Evolutionary conservation across 75 land plant species (phyloP), one percentile per base, ranked within the genome.

Genomic region (Gnetum montanum): DNA sequence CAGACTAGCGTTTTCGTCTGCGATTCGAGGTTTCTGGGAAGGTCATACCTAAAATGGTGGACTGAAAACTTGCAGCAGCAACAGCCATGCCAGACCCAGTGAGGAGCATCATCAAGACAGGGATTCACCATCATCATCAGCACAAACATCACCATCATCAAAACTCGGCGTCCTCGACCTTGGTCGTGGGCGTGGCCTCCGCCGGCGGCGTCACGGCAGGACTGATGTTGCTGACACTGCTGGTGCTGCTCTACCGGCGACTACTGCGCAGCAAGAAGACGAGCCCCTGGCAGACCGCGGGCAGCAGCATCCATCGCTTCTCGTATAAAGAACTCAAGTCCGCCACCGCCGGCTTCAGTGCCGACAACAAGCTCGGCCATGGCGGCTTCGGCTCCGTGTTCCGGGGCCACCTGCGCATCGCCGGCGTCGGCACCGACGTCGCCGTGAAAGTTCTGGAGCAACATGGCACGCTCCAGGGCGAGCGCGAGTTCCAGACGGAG

Each of bases 401-500:
- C 77, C 65, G 58, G n/a, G 92, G 79, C 26, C 19, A 35, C 6
- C 85, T 84, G 22, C 63, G 44, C 6, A 7, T 59, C 31, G 33
- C 60, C 40, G n/a, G 44, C 6, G n/a, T 13, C 13, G 70, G 70
- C 18, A 26, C 64, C 31, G 44, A 62, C 8, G 44, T 90, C 33
- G 99, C 99, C 22, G 91, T 95, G 15, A 90, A 95, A 69, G 70
- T 70, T 18, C 77, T 95, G 64, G 96, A 90, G 55, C 51, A 80
- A 6, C 78, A 75, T 8, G n/a, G n/a, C n/a, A 83, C 99, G 0
- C 60, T 95, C 35, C 99, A 90, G 55, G 91, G 96, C 12, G 99
- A 95, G 74, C 60, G 85, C 30, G 99, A 90, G 66, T 95, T 95
- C 58, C 86, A 82, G 54, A 95, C 83, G 68, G 99, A 95, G 75